phyloP scores from a whole-genome alignment of 495 filamentous ascomycete genomes.

The Aspergillus campestris region DNA sequence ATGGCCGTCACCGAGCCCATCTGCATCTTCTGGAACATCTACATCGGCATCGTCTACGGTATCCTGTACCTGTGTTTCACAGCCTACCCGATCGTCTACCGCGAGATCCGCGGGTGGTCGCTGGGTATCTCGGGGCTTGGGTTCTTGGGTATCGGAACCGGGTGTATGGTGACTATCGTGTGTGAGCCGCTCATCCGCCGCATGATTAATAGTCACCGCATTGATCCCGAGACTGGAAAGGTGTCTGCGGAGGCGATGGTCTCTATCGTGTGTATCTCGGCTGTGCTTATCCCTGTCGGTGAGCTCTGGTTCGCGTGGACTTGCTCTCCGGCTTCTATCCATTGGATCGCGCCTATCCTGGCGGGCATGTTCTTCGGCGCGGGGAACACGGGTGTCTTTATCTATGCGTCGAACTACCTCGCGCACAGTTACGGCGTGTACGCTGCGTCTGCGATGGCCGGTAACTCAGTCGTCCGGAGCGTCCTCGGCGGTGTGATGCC shows the following conservation, averaged over 20 bases:
- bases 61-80: constrained; percentile 84
- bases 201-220: constrained; percentile 59
- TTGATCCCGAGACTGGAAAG: constrained; percentile 58
- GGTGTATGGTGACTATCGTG: constrained; percentile 52
- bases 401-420: constrained; percentile 71
- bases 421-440: constrained; percentile 69
- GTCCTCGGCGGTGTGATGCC: constrained; percentile 63
- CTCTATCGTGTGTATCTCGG: constrained; percentile 56
- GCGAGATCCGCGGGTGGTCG: constrained; percentile 62
- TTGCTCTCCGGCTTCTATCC: constrained; percentile 54
- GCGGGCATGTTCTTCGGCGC: constrained; percentile 69
- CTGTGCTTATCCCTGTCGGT: constrained; percentile 57
- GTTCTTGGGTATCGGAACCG: constrained; percentile 67
- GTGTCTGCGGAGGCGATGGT: constrained; percentile 67
- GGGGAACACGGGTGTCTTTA: constrained; percentile 68
- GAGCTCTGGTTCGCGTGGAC: constrained; percentile 80
- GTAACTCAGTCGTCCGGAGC: constrained; percentile 60
- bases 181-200: constrained; percentile 61
- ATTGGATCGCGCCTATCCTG: constrained; percentile 66
- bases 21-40: constrained; percentile 71
- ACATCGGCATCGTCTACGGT: constrained; percentile 55
- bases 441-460: constrained; percentile 67
- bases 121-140: constrained; percentile 60
- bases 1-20: constrained; percentile 80
- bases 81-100: constrained; percentile 72